A percentile compares a stretch with the other conserved stretches of the same genome.
Evolutionary conservation across 352 stramenopile species (phyloP).

Genomic region (Phytophthora foliorum): DNA sequence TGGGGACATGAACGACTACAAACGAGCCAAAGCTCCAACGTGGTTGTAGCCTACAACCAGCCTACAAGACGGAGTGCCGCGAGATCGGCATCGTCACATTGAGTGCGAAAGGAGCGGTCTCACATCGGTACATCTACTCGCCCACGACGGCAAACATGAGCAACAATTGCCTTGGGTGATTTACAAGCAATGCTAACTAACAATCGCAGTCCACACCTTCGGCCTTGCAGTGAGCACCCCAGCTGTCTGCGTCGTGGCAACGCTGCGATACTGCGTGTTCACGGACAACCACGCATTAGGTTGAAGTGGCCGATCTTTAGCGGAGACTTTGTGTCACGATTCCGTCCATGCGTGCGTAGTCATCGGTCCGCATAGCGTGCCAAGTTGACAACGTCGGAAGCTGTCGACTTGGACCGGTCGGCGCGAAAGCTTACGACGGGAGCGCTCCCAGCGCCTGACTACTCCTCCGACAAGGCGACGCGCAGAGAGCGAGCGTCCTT

Average conservation of each 20-base stretch:
- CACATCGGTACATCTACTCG: background rate
- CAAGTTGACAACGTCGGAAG: constrained; percentile 21
- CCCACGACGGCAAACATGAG: background rate
- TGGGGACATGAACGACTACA: constrained; percentile 7
- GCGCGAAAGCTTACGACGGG: constrained; percentile 28
- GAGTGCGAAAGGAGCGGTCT: constrained; percentile 3
- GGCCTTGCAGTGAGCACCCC: background rate
- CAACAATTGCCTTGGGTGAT: background rate
- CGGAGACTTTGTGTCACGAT: background rate
- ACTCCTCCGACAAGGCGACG: constrained; percentile 13
- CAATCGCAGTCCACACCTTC: too few relatives aligned
- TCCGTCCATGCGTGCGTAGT: background rate
- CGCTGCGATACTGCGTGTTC: constrained; percentile 11
- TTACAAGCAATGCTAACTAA: background rate
- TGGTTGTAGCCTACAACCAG: background rate
- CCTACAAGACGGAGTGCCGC: constrained; percentile 10
- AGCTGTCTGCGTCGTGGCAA: background rate
- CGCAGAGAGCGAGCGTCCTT: constrained; percentile 15
- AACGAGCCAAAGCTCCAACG: constrained; percentile 25
- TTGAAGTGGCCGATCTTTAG: constrained; percentile 28
- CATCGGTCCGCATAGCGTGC: background rate
- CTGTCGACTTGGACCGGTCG: constrained; percentile 14
- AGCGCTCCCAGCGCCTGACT: background rate
- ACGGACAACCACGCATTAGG: background rate
- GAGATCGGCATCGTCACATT: constrained; percentile 21